Evolutionary conservation across 2,329 filamentous ascomycete species (phyloP).

Genomic region (Amauroascus verrucosus): DNA sequence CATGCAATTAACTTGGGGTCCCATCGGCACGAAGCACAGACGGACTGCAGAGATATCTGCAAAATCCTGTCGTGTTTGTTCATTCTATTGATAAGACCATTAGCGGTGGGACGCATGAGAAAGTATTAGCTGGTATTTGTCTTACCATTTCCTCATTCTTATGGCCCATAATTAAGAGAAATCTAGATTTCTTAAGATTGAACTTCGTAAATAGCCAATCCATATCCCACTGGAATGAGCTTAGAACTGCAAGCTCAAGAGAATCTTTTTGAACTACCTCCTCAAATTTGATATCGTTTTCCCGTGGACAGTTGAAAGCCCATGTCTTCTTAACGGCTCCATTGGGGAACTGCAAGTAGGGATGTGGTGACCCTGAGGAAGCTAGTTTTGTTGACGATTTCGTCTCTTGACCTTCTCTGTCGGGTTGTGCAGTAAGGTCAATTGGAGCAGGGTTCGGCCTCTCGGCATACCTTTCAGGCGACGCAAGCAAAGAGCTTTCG

Average conservation of each 20-base stretch:
- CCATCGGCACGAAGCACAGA: conserved; percentile 73
- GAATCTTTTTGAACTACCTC: conserved; percentile 67
- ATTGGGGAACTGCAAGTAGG: conserved; percentile 38
- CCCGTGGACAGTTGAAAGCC: conserved; percentile 52
- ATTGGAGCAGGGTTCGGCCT: conserved; percentile 15
- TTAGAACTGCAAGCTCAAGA: conserved; percentile 68
- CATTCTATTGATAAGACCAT: conserved; percentile 24
- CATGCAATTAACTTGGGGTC: conserved; percentile 61
- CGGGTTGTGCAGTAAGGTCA: conserved; percentile 1
- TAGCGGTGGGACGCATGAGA: not conserved
- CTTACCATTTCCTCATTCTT: conserved; percentile 40
- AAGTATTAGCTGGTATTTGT: not conserved
- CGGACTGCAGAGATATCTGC: conserved; percentile 46
- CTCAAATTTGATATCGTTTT: conserved; percentile 74
- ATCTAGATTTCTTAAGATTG: conserved; percentile 48
- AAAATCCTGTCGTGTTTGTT: conserved; percentile 32
- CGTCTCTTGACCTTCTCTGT: not conserved
- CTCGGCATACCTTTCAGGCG: conserved; percentile 21
- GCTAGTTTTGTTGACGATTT: not conserved
- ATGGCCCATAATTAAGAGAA: conserved; percentile 55
- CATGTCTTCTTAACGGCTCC: conserved; percentile 77
- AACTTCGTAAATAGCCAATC: conserved; percentile 69
- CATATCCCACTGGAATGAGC: conserved; percentile 77
- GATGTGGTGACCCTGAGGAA: conserved; percentile 16
- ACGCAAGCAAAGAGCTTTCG: conserved; percentile 27